phyloP scores from a whole-genome alignment of 2,329 filamentous ascomycete genomes.

The Truncatella angustata region DNA sequence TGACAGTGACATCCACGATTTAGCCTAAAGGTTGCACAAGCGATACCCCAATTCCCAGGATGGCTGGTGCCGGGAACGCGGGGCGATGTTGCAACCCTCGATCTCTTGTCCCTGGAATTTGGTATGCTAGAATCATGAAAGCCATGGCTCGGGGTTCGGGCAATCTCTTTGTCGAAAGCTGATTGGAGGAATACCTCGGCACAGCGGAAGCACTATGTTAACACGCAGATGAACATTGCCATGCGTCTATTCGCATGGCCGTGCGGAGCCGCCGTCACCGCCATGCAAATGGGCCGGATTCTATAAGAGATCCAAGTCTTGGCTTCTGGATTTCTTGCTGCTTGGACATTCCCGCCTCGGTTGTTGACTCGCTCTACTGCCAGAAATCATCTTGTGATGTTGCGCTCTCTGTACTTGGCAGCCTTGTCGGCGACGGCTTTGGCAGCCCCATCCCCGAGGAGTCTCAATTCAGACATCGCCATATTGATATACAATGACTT shows the following conservation, averaged over 20 bases:
- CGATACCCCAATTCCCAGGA: not conserved
- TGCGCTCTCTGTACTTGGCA: not conserved
- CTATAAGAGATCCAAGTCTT: not conserved
- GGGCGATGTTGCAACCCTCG: not conserved
- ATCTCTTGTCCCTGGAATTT: not conserved
- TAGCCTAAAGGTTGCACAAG: not conserved
- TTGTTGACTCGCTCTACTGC: too few relatives aligned
- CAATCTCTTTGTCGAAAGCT: not conserved
- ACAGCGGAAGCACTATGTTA: not conserved
- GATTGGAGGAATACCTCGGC: constrained; percentile 5
- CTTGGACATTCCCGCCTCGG: too few relatives aligned
- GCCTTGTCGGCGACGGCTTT: constrained; percentile 1
- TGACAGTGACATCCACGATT: not conserved
- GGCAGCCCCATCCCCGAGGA: constrained; percentile 29
- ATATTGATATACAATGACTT: constrained; percentile 41
- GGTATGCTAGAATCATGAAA: not conserved
- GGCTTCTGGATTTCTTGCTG: not conserved
- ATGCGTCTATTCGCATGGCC: not conserved
- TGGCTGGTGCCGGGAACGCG: not conserved
- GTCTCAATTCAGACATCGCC: constrained; percentile 34
- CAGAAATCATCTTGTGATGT: not conserved
- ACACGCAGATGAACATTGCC: not conserved
- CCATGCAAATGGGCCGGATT: not conserved
- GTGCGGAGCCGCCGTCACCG: not conserved
- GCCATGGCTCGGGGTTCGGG: not conserved